Evolutionary conservation across 176 grass and related monocot genomes (phyloP), one percentile per base, ranked within the genome.

Genomic region (Puccinellia tenuiflora): DNA sequence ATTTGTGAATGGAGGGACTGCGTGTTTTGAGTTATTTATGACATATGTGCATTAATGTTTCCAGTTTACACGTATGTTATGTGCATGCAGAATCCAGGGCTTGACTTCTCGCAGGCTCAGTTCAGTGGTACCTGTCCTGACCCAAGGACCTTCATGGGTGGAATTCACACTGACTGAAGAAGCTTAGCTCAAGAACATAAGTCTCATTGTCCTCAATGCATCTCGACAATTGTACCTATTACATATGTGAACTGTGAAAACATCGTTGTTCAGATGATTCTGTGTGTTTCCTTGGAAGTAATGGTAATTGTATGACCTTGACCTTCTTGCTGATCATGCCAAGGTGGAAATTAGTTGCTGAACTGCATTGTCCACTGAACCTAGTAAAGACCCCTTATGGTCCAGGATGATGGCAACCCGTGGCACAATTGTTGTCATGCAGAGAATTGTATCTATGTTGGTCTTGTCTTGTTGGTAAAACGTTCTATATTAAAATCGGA

Each of bases 101-200:
- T 98, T 29, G 96, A 98, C 45, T 98, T 98, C 56, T 98, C 93
- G 14, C 93, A 95, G 61, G 96, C 96, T 28, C 96, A 96, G 60
- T 99, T 99, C 75, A 90, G 48, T 53, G 93, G 96, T 70, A 90
- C 22, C 53, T 99, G 96, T 86, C 96, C 96, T 78, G 96, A 99
- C 30, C 96, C 93, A 56, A 93, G 93, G 82, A 96, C 91, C 40
- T 99, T 99, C 89, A 96, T 99, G 96, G 93, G 93, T 18, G 96
- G 93, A 20, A 87, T 93, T 16, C 83, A 83, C 68, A 85, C 65
- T 0, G 88, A 92, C 64, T 91, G 77, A 92, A 54, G 29, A 26
- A 46, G 54, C 5, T 13, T 69, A 10, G 6, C 76, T 17, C 3
- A 25, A 51, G 5, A 3, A 21, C 21, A 76, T 28, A n/a, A 25